Evolutionary conservation across 441 rosid species (phyloP).

Genomic region (Adansonia gregorii): DNA sequence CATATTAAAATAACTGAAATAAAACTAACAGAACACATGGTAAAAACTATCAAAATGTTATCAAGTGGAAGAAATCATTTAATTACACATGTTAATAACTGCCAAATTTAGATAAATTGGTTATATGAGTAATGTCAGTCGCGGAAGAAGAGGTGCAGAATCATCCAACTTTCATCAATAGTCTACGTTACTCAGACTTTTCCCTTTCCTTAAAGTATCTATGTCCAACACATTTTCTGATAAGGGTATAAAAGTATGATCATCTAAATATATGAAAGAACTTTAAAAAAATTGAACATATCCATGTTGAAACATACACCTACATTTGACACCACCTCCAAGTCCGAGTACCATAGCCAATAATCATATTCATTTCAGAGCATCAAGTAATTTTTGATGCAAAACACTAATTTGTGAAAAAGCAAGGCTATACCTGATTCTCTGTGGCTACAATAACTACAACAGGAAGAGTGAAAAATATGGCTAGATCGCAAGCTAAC

Average conservation of each 20-base stretch:
- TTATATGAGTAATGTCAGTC: not conserved
- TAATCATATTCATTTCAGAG: no score
- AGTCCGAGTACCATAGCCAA: no score
- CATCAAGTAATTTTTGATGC: not conserved
- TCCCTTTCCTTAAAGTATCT: no score
- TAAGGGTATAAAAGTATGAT: no score
- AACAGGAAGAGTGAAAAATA: constrained; percentile 64
- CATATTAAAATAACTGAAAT: constrained; percentile 1
- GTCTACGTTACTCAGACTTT: no score
- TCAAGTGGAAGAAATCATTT: not conserved
- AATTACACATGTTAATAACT: not conserved
- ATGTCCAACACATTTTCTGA: no score
- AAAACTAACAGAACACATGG: constrained; percentile 10
- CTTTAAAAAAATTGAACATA: no score
- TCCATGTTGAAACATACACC: no score
- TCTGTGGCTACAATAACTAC: constrained; percentile 61
- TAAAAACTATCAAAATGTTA: not conserved
- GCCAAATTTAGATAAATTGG: not conserved
- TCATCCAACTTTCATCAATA: no score
- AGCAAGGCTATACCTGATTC: constrained; percentile 39
- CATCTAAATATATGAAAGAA: no score
- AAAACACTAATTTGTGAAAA: not conserved
- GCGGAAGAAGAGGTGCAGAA: not conserved
- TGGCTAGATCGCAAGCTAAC: constrained; percentile 59
- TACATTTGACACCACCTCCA: no score